phyloP scores from a whole-genome alignment of 805 yeast genomes.

The Candida yuanshanica region DNA sequence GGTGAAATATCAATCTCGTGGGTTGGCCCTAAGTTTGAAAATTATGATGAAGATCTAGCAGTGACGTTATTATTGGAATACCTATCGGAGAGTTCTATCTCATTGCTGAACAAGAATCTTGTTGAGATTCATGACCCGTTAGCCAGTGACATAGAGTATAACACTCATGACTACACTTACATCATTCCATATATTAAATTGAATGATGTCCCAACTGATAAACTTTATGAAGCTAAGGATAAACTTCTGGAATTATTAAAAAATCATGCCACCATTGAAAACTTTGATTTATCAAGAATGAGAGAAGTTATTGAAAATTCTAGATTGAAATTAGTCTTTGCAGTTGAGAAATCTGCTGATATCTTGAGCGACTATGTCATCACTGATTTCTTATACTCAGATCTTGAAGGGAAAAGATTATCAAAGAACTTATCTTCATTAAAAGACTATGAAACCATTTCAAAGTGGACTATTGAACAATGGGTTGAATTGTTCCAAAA shows the following conservation, averaged over 20 bases:
- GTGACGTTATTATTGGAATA: slow-evolving; percentile 67
- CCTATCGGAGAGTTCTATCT: slow-evolving; percentile 70
- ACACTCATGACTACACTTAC: slow-evolving; percentile 68
- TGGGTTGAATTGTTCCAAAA: slow-evolving; percentile 58
- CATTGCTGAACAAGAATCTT: slow-evolving; percentile 62
- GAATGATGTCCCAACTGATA: slow-evolving; percentile 72
- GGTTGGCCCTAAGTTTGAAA: slow-evolving; percentile 68
- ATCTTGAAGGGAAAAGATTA: slow-evolving; percentile 52
- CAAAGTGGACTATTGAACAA: slow-evolving; percentile 53
- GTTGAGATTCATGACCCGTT: slow-evolving; percentile 80
- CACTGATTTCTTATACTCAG: slow-evolving; percentile 76
- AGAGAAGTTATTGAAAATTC: slow-evolving; percentile 62
- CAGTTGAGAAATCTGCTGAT: slow-evolving; percentile 59
- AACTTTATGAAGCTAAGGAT: slow-evolving; percentile 46
- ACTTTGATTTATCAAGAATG: slow-evolving; percentile 61
- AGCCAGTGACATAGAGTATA: slow-evolving; percentile 64
- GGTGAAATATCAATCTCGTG: slow-evolving; percentile 73
- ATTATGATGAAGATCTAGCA: slow-evolving; percentile 55
- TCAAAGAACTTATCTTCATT: slow-evolving; percentile 48
- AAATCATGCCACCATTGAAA: slow-evolving; percentile 42
- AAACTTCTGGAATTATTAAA: slow-evolving; percentile 45
- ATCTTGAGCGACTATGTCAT: slow-evolving; percentile 63
- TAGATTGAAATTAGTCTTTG: slow-evolving; percentile 53
- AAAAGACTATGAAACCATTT: slow-evolving; percentile 46
- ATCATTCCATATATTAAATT: slow-evolving; percentile 52